Percentiles rank a stretch among this genome's conserved stretches.
phyloP scores from a whole-genome alignment of 1,284 basidiomycete genomes.

The Fomes fomentarius region DNA sequence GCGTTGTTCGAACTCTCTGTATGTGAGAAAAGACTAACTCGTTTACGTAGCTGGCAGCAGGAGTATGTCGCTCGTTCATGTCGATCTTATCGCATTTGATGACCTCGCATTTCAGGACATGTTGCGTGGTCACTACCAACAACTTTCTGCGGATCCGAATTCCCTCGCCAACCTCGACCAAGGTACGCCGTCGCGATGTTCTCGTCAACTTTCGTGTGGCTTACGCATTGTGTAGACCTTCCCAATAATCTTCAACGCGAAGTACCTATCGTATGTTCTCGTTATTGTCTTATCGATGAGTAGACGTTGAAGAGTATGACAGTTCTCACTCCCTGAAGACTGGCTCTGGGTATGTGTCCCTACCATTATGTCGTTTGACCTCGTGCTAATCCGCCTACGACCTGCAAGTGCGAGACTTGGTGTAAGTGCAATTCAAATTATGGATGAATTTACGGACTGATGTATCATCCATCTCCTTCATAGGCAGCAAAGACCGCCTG shows the following conservation, averaged over 20 bases:
- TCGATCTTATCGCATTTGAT: neutral
- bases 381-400: neutral
- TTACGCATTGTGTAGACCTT: slow-evolving; percentile 60
- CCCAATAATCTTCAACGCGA: slow-evolving; percentile 90
- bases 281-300: neutral
- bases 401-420: slow-evolving; percentile 80
- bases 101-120: slow-evolving; percentile 66
- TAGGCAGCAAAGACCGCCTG: slow-evolving; percentile 80
- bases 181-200: slow-evolving; percentile 43
- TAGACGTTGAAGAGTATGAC: neutral
- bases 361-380: neutral
- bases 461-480: no score
- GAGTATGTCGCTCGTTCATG: slow-evolving; percentile 49
- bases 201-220: neutral
- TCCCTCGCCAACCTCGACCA: slow-evolving; percentile 96
- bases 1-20: slow-evolving; percentile 24
- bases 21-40: neutral
- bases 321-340: slow-evolving; percentile 87
- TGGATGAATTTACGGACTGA: no score
- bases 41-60: slow-evolving; percentile 67
- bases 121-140: slow-evolving; percentile 91
- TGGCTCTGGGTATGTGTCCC: slow-evolving; percentile 84
- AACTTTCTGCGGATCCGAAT: slow-evolving; percentile 90
- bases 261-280: slow-evolving; percentile 79
- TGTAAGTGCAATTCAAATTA: slow-evolving; percentile 61